Base-by-base conservation (phyloP, 2,329 filamentous ascomycete genomes). In the Ophiostoma piceae region DNA sequence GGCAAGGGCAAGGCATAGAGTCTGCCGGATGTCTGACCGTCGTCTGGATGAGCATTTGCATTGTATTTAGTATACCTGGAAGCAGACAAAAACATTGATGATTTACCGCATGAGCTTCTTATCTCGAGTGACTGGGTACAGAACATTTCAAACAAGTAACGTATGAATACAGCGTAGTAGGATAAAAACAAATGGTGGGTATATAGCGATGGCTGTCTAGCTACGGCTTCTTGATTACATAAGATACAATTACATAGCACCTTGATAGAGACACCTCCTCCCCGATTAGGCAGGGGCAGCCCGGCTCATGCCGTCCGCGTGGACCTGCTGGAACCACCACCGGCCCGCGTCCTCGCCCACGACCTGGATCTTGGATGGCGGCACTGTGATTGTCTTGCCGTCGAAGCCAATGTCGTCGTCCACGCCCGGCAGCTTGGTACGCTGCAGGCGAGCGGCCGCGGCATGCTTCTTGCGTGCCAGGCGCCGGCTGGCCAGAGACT, bases 261-360 rank as follows among this genome's bases (percentile, higher is more conserved):
- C 19, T 14, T 47, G 0, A n/a, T n/a, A 47, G 7, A 43, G 43
- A 47, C 43, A 12, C n/a, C 16, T 64, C 19, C 8, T 57, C n/a
- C 22, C 32, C 62, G 35, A 39, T 68, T 54, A 69, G 22, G 57
- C 41, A 29, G 60, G 66, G 26, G 57, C 70, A 71, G 14, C 47
- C n/a, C 2, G 68, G 14, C 2, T 75, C 73, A 65, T 39, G 62
- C 62, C 32, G 71, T 71, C 74, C 57, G 72, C 75, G 67, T 80
- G 75, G 62, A 83, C 83, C 76, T 85, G 83, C 70, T 80, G 81
- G 73, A 86, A 84, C 85, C 85, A 87, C 77, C 86, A 84, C 68
- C 79, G 77, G 67, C 69, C 68, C 66, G 73, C 73, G 8, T 70
- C 67, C 22, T 82, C 83, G 71, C 84, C 84, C 2, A 84, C 81